Evolutionary conservation across 1,284 basidiomycete genomes (phyloP), one percentile per base, ranked within the genome.

Genomic region (Coriolopsis trogii): DNA sequence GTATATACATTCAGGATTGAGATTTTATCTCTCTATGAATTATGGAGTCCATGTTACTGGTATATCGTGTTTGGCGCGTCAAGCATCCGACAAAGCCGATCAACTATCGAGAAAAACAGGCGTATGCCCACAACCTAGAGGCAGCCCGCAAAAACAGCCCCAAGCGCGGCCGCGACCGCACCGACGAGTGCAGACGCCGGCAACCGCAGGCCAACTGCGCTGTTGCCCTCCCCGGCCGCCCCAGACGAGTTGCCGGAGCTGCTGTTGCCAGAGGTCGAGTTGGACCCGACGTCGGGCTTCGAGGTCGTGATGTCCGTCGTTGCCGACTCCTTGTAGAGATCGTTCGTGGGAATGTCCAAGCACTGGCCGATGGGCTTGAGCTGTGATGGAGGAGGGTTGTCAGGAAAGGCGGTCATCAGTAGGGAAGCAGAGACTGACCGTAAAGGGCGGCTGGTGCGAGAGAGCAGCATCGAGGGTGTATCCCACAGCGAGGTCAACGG

Each of bases 401-500:
- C 16, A 16, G 46, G 3, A 9, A 10, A 31, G 43, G 6, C 18
- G 2, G 25, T 5, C 23, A 16, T 10, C 18, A 15, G 3, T 31
- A 5, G 4, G 3, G 2, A 13, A 26, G 1, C 6, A n/a, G 26
- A 18, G 18, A 30, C 49, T 12, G 56, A 88, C 85, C 34, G 71
- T 84, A 67, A 93, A 81, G 15, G 77, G 66, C 41, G 86, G 85
- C 38, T 77, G 71, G 71, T 81, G 82, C 12, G 56, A 74, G 58
- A 83, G 66, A 21, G 89, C 89, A 36, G 82, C 74, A 47, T 88
- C 81, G n/a, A 96, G 75, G 59, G 90, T 88, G 73, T 93, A 95
- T 41, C 91, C 91, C 55, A 90, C 80, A 26, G 93, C 93, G 55
- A 97, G 82, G 63, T 95, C 91, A 46, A 95, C 92, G 12, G 89